Percentiles rank a stretch among this genome's conserved stretches.
Conservation (phyloP, 768 basidiomycete genomes). For the Cyathus striatus region DNA sequence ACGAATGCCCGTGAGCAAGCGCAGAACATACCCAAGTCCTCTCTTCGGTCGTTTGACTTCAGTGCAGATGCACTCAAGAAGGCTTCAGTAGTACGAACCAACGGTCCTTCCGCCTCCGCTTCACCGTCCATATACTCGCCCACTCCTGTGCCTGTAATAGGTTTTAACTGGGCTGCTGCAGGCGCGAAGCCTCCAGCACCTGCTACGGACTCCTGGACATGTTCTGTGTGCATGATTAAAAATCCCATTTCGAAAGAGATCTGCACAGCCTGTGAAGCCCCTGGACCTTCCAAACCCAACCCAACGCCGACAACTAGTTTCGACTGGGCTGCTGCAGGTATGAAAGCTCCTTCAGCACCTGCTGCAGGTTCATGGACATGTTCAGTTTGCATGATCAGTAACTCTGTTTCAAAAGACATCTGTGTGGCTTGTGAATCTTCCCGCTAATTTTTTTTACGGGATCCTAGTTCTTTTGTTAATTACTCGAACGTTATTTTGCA, state of each 20-base stretch:
- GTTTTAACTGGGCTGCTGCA: conserved; percentile 9
- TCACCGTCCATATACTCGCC: conserved; percentile 3
- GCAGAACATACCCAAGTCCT: conserved; percentile 27
- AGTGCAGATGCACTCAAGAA: conserved; percentile 2
- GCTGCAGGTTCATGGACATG: conserved; percentile 45
- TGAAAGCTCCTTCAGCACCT: conserved; percentile 38
- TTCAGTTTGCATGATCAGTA: conserved; percentile 43
- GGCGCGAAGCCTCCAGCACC: conserved; percentile 4
- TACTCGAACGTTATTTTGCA: background rate
- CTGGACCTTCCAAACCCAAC: background rate
- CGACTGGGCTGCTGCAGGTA: conserved; percentile 59
- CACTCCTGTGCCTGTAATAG: too few species aligned
- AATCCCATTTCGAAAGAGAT: background rate
- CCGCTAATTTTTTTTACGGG: conserved; percentile 12
- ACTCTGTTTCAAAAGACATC: conserved; percentile 37
- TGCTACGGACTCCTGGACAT: background rate
- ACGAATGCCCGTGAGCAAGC: conserved; percentile 28
- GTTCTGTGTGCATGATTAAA: background rate
- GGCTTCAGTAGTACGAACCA: conserved; percentile 7
- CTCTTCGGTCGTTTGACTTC: conserved; percentile 44
- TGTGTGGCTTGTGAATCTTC: conserved; percentile 48
- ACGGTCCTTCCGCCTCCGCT: conserved; percentile 2
- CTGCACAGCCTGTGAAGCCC: background rate
- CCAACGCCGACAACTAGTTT: conserved; percentile 22
- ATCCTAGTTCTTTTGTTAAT: conserved; percentile 1